Percentiles rank a stretch among this genome's conserved stretches.
Evolutionary conservation across 371 early-diverging fungal genomes (phyloP).

Genomic region (Mortierella sp.): DNA sequence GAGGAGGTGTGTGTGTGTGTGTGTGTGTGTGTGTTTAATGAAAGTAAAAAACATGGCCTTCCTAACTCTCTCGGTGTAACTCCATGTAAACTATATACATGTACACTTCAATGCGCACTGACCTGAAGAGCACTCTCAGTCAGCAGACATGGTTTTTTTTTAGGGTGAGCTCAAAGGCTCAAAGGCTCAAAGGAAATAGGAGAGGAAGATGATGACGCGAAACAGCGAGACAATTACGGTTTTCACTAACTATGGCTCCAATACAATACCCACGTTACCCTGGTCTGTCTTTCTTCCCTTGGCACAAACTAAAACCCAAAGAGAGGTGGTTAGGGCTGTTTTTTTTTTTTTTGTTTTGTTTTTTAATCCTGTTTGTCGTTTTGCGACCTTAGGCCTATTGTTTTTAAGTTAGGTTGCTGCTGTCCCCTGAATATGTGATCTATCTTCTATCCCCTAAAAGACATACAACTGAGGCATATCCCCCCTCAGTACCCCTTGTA

Average conservation of each 20-base stretch:
- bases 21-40: too few relatives aligned
- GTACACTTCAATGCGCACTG: not conserved
- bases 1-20: too few relatives aligned
- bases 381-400: too few relatives aligned
- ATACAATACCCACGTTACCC: too few relatives aligned
- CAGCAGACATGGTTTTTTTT: not conserved
- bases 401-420: too few relatives aligned
- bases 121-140: not conserved
- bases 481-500: not conserved
- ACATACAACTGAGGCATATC: not conserved
- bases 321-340: too few relatives aligned
- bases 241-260: not conserved
- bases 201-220: conserved; percentile 1
- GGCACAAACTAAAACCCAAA: too few relatives aligned
- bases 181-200: not conserved
- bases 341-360: too few relatives aligned
- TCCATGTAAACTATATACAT: not conserved
- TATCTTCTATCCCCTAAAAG: conserved; percentile 1
- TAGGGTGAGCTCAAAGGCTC: not conserved
- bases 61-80: too few relatives aligned
- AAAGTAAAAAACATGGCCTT: not conserved
- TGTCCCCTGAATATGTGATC: not conserved
- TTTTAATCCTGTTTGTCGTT: too few relatives aligned
- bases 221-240: not conserved
- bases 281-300: too few relatives aligned